Base-by-base conservation (phyloP, 2,329 filamentous ascomycete species). In the Zasmidium angulare region DNA sequence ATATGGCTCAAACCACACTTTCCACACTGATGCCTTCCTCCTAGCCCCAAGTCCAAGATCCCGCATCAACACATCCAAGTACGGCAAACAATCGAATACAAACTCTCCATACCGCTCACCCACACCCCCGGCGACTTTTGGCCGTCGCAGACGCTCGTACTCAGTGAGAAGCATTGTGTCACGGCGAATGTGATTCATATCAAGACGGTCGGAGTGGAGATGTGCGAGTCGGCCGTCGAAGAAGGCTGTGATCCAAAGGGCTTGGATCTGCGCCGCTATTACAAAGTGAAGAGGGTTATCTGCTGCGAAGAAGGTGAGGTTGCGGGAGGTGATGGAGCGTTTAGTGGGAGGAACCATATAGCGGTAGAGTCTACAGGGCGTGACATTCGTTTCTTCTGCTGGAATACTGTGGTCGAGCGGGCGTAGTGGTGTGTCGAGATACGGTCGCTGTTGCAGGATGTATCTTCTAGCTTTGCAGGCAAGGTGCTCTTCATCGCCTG, bases 211-310 rank as follows among this genome's bases (percentile, higher is more conserved):
- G n/a, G 36, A 17, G 3, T 19, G 6, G 12, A 43, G 36, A 43
- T 47, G 52, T 22, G 23, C n/a, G n/a, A 58, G 19, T 2, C 26
- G 21, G 19, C 48, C 47, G 29, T 51, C 2, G 26, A 61, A 58
- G 26, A 43, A 61, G 6, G 59, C 55, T 11, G 46, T 61, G 31
- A 61, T 58, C 59, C 59, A 61, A 9, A 61, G 53, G 1, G 59
- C 59, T 52, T 58, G 55, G 3, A 48, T 36, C 43, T 55, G 55
- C 1, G 59, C 52, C 11, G 54, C 24, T 4, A 48, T 31, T 2
- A 53, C 48, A 6, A 55, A 58, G 47, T 55, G 55, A 4, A 61
- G 31, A 17, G 51, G 31, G 36, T 50, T 55, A 10, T 52, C 29
- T 22, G 55, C 22, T 17, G 51, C 55, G 10, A 55, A 47, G 26